A percentile compares a stretch with the other conserved stretches of the same genome.
Evolutionary conservation across 257 asterid species (phyloP).

Genomic region (Ophiorrhiza pumila): DNA sequence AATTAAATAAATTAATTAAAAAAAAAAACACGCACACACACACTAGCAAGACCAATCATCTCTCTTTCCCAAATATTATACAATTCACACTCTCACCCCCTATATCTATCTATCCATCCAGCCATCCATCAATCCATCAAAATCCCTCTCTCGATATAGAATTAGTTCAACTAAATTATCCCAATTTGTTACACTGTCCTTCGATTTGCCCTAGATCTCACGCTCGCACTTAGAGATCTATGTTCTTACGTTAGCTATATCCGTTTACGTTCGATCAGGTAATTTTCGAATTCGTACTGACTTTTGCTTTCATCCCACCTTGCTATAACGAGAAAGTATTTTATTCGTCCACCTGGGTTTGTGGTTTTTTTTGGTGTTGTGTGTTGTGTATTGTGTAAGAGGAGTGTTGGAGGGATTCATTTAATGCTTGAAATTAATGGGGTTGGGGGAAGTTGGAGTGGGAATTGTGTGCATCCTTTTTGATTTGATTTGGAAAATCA

Average conservation of each 20-base stretch:
- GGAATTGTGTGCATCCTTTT: not conserved
- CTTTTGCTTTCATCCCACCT: not conserved
- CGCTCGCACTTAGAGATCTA: conserved; percentile 10
- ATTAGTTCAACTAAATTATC: not conserved
- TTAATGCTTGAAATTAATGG: not conserved
- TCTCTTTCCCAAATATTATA: not conserved
- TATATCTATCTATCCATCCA: not conserved
- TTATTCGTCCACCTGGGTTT: not conserved
- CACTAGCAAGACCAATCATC: conserved; percentile 11
- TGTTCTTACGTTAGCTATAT: not conserved
- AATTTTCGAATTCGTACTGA: not conserved
- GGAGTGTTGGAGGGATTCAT: not conserved
- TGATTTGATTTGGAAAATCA: conserved; percentile 10
- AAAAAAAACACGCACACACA: not conserved
- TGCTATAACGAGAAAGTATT: not conserved
- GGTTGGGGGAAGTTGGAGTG: not conserved
- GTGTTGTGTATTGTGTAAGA: not conserved
- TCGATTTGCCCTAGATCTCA: conserved; percentile 19
- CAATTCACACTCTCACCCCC: not conserved
- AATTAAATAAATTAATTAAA: too few relatives aligned
- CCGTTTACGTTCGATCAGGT: conserved; percentile 9
- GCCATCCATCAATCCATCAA: not conserved
- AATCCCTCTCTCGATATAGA: not conserved
- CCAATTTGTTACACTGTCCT: not conserved
- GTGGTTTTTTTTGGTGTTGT: too few relatives aligned